Conservation (phyloP, 2,329 filamentous ascomycete genomes). For the Acarospora socialis region DNA sequence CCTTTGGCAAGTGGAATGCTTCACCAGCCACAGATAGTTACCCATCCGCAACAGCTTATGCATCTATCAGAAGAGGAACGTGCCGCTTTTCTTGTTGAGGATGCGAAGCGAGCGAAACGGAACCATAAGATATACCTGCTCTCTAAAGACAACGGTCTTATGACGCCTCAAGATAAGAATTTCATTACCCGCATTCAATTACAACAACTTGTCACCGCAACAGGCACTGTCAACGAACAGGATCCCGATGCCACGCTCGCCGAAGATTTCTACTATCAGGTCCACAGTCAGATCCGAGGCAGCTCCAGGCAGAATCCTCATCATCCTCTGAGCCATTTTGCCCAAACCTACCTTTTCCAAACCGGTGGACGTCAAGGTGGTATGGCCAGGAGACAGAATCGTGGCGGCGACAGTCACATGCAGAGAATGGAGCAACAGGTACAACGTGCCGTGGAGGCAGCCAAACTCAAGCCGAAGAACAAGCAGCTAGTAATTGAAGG, state of each 20-base stretch:
- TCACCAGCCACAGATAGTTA: constrained; percentile 38
- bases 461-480: constrained; percentile 95
- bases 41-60: constrained; percentile 59
- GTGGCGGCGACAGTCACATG: constrained; percentile 89
- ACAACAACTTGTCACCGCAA: constrained; percentile 87
- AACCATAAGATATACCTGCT: constrained; percentile 96
- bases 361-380: constrained; percentile 71
- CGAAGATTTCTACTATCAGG: constrained; percentile 98
- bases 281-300: constrained; percentile 85
- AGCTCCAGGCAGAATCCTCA: constrained; percentile 80
- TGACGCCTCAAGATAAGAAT: constrained; percentile 99
- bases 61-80: constrained; percentile 74
- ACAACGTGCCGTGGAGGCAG: constrained; percentile 88
- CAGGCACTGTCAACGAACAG: constrained; percentile 69
- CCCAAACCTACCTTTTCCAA: constrained; percentile 93
- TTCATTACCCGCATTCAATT: constrained; percentile 97
- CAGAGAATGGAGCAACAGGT: constrained; percentile 99
- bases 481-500: constrained; percentile 94
- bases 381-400: constrained; percentile 54
- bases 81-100: constrained; percentile 69
- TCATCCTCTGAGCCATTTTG: constrained; percentile 89
- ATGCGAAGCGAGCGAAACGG: constrained; percentile 86
- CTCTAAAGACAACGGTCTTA: constrained; percentile 87
- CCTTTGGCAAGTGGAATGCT: constrained; percentile 23
- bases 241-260: constrained; percentile 66